Evolutionary conservation across 768 basidiomycete genomes (phyloP).

Genomic region (Amanita fuliginea): DNA sequence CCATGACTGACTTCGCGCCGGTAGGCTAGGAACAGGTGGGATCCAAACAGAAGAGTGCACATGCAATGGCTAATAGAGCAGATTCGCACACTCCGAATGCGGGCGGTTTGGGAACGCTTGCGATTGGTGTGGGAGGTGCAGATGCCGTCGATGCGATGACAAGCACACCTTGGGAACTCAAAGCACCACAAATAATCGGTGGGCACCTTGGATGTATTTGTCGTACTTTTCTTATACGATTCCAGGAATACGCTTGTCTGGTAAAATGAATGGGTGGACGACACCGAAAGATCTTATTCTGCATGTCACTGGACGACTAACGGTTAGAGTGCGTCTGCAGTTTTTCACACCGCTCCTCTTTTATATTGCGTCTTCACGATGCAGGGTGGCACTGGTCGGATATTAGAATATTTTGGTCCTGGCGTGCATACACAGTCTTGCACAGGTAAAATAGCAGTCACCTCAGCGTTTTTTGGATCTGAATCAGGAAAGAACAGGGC

Average conservation of each 20-base stretch:
- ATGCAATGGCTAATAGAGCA: constrained; percentile 12
- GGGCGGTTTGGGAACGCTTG: constrained; percentile 90
- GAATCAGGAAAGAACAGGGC: constrained; percentile 28
- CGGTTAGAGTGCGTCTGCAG: constrained; percentile 64
- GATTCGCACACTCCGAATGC: constrained; percentile 99
- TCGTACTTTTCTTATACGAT: not conserved
- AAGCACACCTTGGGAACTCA: constrained; percentile 96
- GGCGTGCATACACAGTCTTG: constrained; percentile 86
- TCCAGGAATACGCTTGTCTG: constrained; percentile 78
- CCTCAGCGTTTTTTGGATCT: not conserved
- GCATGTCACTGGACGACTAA: constrained; percentile 87
- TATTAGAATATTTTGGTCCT: constrained; percentile 94
- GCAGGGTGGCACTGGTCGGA: constrained; percentile 94
- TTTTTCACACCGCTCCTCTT: not conserved
- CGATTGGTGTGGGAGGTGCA: constrained; percentile 98
- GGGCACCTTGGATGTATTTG: constrained; percentile 4
- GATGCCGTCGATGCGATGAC: constrained; percentile 99
- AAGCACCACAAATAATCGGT: constrained; percentile 81
- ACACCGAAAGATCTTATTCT: constrained; percentile 96
- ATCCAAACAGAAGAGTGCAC: not conserved
- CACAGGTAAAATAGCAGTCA: constrained; percentile 45
- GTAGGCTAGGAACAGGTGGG: constrained; percentile 73
- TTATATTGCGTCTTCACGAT: not conserved
- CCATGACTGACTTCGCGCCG: constrained; percentile 4
- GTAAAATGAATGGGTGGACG: constrained; percentile 81